Evolutionary conservation across 805 yeast species (phyloP).

Genomic region (Isabelozyma gotoi): DNA sequence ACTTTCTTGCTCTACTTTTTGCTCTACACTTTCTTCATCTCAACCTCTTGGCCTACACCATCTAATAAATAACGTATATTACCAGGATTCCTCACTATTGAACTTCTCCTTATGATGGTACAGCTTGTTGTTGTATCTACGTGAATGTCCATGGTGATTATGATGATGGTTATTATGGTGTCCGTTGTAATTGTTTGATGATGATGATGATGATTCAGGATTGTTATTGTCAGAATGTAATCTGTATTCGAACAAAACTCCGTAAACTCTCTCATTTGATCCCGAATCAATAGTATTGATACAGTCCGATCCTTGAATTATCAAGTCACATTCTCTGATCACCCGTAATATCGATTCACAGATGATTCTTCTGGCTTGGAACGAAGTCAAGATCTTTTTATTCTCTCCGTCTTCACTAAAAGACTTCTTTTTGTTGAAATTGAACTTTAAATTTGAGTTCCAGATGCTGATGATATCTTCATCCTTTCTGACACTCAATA

Average conservation of each 20-base stretch:
- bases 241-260: conserved; percentile 47
- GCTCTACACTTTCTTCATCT: not conserved
- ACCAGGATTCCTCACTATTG: not conserved
- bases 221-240: conserved; percentile 40
- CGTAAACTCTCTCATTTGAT: conserved; percentile 41
- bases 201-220: conserved; percentile 3
- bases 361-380: conserved; percentile 44
- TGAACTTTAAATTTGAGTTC: conserved; percentile 51
- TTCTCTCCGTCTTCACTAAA: conserved; percentile 11
- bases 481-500: conserved; percentile 56
- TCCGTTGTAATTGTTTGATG: not conserved
- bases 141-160: not conserved
- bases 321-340: conserved; percentile 48
- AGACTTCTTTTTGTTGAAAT: conserved; percentile 17
- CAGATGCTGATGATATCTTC: conserved; percentile 62
- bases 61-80: not conserved
- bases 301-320: conserved; percentile 35
- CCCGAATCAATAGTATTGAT: conserved; percentile 32
- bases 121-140: not conserved
- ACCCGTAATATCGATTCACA: conserved; percentile 47
- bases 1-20: no score
- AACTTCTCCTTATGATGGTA: not conserved
- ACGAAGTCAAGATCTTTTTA: conserved; percentile 36
- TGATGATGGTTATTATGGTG: not conserved
- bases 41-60: not conserved